Evolutionary conservation across 495 filamentous ascomycete species (phyloP).

Genomic region (Clohesyomyces aquaticus): DNA sequence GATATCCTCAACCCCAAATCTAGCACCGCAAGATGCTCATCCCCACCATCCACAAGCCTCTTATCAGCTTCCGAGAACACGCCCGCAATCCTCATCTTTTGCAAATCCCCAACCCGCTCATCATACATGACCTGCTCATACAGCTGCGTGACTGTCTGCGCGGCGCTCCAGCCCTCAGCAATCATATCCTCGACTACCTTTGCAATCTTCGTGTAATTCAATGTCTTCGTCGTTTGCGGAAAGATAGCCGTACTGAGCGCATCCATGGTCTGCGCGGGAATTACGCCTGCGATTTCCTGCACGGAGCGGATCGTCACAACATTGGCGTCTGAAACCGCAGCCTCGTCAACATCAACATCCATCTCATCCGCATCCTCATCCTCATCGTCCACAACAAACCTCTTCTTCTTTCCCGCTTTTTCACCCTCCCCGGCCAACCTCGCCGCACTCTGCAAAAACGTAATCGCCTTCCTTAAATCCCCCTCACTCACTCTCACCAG

Average conservation of each 20-base stretch:
- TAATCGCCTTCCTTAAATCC: slow-evolving; percentile 93
- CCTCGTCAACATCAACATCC: slow-evolving; percentile 51
- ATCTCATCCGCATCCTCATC: slow-evolving; percentile 55
- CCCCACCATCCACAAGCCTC: slow-evolving; percentile 92
- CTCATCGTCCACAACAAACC: slow-evolving; percentile 48
- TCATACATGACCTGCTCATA: slow-evolving; percentile 83
- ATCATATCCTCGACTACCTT: slow-evolving; percentile 85
- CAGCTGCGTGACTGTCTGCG: slow-evolving; percentile 82
- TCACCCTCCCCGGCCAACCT: slow-evolving; percentile 68
- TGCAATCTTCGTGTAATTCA: slow-evolving; percentile 73
- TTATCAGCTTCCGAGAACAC: slow-evolving; percentile 94
- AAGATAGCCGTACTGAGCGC: slow-evolving; percentile 75
- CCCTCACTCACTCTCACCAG: slow-evolving; percentile 88
- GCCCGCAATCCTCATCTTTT: slow-evolving; percentile 89
- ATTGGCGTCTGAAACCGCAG: slow-evolving; percentile 45
- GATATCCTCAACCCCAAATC: slow-evolving; percentile 82
- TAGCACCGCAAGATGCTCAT: slow-evolving; percentile 89
- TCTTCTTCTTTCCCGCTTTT: slow-evolving; percentile 49
- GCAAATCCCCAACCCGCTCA: slow-evolving; percentile 75
- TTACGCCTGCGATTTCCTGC: slow-evolving; percentile 94
- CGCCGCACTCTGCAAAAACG: slow-evolving; percentile 90
- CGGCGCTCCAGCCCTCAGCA: slow-evolving; percentile 98
- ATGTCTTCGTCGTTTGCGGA: slow-evolving; percentile 60
- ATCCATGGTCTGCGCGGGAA: slow-evolving; percentile 75
- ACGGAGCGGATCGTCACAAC: slow-evolving; percentile 75